phyloP scores from a whole-genome alignment of 2,329 filamentous ascomycete genomes.

The Aspergillus pseudoterreus region DNA sequence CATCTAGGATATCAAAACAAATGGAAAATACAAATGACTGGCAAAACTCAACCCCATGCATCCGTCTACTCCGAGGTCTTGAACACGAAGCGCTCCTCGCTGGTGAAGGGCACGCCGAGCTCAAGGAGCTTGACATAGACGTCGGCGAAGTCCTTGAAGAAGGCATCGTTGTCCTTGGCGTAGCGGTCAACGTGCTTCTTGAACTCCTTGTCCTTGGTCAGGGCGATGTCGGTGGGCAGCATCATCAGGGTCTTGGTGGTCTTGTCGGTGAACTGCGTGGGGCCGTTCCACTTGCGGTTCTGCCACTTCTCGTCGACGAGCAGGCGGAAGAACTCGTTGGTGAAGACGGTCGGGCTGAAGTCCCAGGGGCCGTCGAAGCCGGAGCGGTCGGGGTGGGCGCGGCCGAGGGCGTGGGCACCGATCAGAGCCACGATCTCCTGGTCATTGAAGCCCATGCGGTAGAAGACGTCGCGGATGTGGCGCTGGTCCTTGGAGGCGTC shows the following conservation, averaged over 20 bases:
- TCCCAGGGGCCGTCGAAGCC: slow-evolving; percentile 90
- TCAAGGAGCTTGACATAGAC: slow-evolving; percentile 83
- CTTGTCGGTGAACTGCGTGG: slow-evolving; percentile 86
- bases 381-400: slow-evolving; percentile 83
- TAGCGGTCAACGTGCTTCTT: slow-evolving; percentile 77
- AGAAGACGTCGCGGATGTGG: slow-evolving; percentile 89
- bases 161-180: slow-evolving; percentile 82
- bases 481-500: slow-evolving; percentile 73
- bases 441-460: slow-evolving; percentile 97
- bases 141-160: slow-evolving; percentile 88
- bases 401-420: slow-evolving; percentile 82
- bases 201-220: slow-evolving; percentile 86
- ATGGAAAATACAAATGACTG: slow-evolving; percentile 7
- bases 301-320: slow-evolving; percentile 90
- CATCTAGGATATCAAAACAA: slow-evolving; percentile 21
- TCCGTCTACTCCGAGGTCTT: slow-evolving; percentile 51
- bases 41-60: slow-evolving; percentile 1
- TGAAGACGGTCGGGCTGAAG: slow-evolving; percentile 84
- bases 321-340: slow-evolving; percentile 91
- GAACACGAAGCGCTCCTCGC: slow-evolving; percentile 59
- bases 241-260: slow-evolving; percentile 90
- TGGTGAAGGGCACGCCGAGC: slow-evolving; percentile 84
- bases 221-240: slow-evolving; percentile 85
- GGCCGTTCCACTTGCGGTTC: slow-evolving; percentile 87
- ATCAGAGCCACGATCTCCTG: slow-evolving; percentile 89